Evolutionary conservation across 805 yeast species (phyloP).

Genomic region (Hanseniaspora vineae): DNA sequence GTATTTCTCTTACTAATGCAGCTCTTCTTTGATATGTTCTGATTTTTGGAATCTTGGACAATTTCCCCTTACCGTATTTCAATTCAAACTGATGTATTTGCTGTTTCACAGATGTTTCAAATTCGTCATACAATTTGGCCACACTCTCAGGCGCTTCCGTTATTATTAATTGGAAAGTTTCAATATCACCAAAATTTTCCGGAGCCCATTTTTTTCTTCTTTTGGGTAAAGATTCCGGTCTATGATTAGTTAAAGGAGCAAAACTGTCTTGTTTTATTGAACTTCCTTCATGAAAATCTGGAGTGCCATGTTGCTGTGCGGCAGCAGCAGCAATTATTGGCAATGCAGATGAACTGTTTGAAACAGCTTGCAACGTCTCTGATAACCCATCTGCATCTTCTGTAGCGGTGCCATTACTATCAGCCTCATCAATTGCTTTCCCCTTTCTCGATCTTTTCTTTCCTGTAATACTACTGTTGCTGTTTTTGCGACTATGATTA

Average conservation of each 20-base stretch:
- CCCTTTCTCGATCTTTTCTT: neutral
- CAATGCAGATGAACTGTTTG: neutral
- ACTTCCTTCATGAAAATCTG: no score
- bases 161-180: slow-evolving; percentile 21
- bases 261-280: no score
- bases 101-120: slow-evolving; percentile 19
- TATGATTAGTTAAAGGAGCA: neutral
- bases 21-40: slow-evolving; percentile 27
- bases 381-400: neutral
- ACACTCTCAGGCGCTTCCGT: slow-evolving; percentile 22
- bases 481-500: no score
- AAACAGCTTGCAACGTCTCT: no score
- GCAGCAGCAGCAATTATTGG: no score
- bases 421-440: neutral
- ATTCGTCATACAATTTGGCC: slow-evolving; percentile 22
- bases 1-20: slow-evolving; percentile 25
- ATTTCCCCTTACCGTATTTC: slow-evolving; percentile 17
- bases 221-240: neutral
- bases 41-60: slow-evolving; percentile 22
- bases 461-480: neutral
- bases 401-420: neutral
- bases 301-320: no score
- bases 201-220: neutral
- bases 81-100: slow-evolving; percentile 25
- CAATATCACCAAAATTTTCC: slow-evolving; percentile 15